Evolutionary conservation across 257 asterid species (phyloP).

Genomic region (Gentiana straminea): DNA sequence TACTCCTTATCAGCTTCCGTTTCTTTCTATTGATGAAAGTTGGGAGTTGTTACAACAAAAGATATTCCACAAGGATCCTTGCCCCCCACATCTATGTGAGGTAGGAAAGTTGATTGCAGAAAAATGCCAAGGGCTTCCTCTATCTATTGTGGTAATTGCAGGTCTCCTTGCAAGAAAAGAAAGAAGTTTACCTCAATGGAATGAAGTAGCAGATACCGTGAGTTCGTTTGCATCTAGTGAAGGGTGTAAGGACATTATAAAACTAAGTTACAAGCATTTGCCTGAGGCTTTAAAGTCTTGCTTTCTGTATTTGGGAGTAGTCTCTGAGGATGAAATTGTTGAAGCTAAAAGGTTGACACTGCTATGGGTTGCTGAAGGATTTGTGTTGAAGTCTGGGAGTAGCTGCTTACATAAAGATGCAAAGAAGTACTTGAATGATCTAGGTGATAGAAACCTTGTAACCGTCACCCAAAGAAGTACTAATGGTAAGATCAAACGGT

Average conservation of each 20-base stretch:
- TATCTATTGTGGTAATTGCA: not conserved
- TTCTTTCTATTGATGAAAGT: not conserved
- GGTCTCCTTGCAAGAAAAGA: not conserved
- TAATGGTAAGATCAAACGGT: not conserved
- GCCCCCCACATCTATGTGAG: not conserved
- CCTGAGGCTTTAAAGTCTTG: not conserved
- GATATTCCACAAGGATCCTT: not conserved
- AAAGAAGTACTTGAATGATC: not conserved
- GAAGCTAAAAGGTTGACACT: not conserved
- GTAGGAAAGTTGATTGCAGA: not conserved
- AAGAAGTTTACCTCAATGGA: not conserved
- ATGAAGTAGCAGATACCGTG: not conserved
- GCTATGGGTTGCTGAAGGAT: slow-evolving; percentile 4
- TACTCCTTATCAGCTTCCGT: not conserved
- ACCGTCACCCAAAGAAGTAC: not conserved
- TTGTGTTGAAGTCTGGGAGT: not conserved
- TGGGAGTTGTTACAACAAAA: slow-evolving; percentile 1
- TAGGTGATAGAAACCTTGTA: not conserved
- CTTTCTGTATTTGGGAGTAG: not conserved
- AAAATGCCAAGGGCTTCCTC: slow-evolving; percentile 3
- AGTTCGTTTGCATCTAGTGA: not conserved
- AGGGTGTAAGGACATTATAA: not conserved
- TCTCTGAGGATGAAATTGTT: not conserved
- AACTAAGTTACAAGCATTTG: not conserved
- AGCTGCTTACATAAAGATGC: not conserved